Base-by-base conservation (phyloP, 2,329 filamentous ascomycete genomes). In the Colletotrichum sp. region DNA sequence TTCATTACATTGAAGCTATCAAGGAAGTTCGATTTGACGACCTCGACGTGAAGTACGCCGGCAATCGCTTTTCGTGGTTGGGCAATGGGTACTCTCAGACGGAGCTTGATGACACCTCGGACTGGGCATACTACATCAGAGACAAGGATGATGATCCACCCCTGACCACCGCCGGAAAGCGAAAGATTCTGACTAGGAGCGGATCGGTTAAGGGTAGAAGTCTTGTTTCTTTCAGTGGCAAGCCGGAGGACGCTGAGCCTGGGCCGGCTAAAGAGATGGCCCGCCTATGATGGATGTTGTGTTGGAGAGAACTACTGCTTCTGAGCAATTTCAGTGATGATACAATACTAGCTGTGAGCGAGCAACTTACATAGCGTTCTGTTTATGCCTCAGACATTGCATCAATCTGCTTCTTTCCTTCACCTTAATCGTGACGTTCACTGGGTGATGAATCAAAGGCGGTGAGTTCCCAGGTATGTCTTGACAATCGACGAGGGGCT, bases 1-100 rank as follows among this genome's bases (percentile, higher is more conserved):
- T 90, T n/a, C 88, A 90, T 79, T 89, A 87, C 76, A 85, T 90
- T 61, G 87, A 90, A 78, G 84, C 85, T 8, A 78, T 90, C 60
- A 82, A 82, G 71, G 85, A 89, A 61, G 79, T 87, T 1, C 82
- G 88, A 0, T 80, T 83, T 52, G 88, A 90, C 43, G 88, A 90
- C 77, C 87, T 85, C 80, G 84, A 89, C 8, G 79, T 88, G 28
- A 83, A 74, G 57, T 84, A 84, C 65, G 77, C 79, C 4, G 83
- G 82, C 15, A 87, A 87, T 78, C 72, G 82, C 5, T 85, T 87
- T 69, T 77, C 81, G 1, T 87, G 83, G 82, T 68, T 88, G 30
- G 86, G 85, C 4, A 87, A 87, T 79, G 87, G 87, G 4, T 84
- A 84, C 76, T 87, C 85, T 24, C 83, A 85, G 75, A 83, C 82